Base-by-base conservation (phyloP, 331 rosid species). In the Malus hybrid region DNA sequence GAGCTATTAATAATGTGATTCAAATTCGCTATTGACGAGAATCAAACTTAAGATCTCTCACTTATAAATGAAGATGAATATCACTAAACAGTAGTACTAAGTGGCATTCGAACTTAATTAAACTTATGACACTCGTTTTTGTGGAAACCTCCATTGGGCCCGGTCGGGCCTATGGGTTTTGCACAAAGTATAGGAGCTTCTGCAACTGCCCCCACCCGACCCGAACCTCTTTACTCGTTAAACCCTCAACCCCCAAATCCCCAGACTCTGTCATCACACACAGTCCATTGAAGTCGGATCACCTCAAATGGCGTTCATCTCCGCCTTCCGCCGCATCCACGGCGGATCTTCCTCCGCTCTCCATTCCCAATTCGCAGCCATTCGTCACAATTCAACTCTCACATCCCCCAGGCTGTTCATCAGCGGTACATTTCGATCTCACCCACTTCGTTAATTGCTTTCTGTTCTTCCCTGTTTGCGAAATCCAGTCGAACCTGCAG, bases 391-490 rank as follows among this genome's bases (percentile, higher is more conserved):
- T 36, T 86, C 98, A 63, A 90, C 98, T 69, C 98, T 93, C 82
- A 93, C 96, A 16, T 78, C 90, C 42, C 92, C 96, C 1, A 93
- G 83, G 82, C 96, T 90, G 32, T 93, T 93, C 83, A 74, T 93
- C 78, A 90, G 96, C 74, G 96, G 97, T 93, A 60, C 70, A 82
- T 73, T 30, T 77, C 24, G 4, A 16, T 4, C 26, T 42, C 63
- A 15, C 4, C 56, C 42, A n/a, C 62, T 44, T 18, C 30, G 19
- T 48, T 16, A 12, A 13, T 62, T 62, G 30, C 66, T 28, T 62
- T 26, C 36, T 22, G 64, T 58, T 58, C 16, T 58, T 58, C 15
- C 1, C 15, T 58, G 7, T 22, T 11, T 58, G 32, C 64, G 56
- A 50, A 50, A 15, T 50, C 19, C 56, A 50, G 18, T 50, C 56